Percentiles rank a stretch among this genome's conserved stretches.
These are phyloP conservation scores for Immersiella caudata DNA, from an alignment of 495 filamentous ascomycete species.

Conservation along the genomic window DNA sequence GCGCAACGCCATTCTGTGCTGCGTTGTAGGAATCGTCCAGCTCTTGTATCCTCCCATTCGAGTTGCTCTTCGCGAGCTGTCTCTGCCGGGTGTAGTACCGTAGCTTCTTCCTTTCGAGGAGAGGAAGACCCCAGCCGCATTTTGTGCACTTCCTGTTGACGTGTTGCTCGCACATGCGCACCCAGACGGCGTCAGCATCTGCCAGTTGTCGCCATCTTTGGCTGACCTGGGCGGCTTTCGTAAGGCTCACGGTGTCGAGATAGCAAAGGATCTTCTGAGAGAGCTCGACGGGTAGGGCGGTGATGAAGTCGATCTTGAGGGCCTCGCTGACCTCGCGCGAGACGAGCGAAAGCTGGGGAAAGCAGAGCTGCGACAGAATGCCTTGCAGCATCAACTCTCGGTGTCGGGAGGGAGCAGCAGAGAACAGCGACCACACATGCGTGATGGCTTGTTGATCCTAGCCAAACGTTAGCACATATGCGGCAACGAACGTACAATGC, in stretches of 20 bases:
- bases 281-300: conserved; percentile 84
- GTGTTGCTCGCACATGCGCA: conserved; percentile 98
- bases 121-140: conserved; percentile 92
- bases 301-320: conserved; percentile 93
- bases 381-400: conserved; percentile 94
- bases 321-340: conserved; percentile 85
- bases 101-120: conserved; percentile 84
- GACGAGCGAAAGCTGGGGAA: conserved; percentile 91
- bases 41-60: conserved; percentile 34
- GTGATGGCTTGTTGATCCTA: conserved; percentile 81
- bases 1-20: conserved; percentile 7
- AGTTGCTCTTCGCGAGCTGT: conserved; percentile 46
- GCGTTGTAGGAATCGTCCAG: conserved; percentile 23
- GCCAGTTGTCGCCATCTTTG: conserved; percentile 82
- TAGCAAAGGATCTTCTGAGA: conserved; percentile 91
- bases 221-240: conserved; percentile 95
- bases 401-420: conserved; percentile 89
- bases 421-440: conserved; percentile 97
- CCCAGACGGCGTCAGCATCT: conserved; percentile 98
- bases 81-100: conserved; percentile 86
- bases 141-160: conserved; percentile 93
- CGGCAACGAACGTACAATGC: neutral
- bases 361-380: conserved; percentile 93
- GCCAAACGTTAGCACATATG: neutral
- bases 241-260: conserved; percentile 93